Conservation (phyloP, 495 filamentous ascomycete species). For the Pseudevernia furfuracea region DNA sequence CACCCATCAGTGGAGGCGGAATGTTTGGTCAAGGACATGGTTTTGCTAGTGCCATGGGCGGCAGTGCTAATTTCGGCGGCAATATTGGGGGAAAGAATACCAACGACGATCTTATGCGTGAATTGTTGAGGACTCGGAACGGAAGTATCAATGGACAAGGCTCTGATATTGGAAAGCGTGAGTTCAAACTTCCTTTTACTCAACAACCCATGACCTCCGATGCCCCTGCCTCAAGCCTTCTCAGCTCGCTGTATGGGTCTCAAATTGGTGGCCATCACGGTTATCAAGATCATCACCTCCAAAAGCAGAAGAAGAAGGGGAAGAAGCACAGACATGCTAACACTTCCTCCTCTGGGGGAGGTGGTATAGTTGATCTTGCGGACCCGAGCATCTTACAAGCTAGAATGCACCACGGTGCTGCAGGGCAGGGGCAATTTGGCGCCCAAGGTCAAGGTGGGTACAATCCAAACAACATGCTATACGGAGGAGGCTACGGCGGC, state of each 20-base stretch:
- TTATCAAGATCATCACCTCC: slow-evolving; percentile 73
- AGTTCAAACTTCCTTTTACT: slow-evolving; percentile 78
- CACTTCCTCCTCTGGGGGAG: slow-evolving; percentile 98
- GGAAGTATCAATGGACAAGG: slow-evolving; percentile 49
- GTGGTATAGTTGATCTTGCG: slow-evolving; percentile 97
- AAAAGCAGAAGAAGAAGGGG: slow-evolving; percentile 99
- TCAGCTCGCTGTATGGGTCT: slow-evolving; percentile 82
- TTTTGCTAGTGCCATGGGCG: slow-evolving; percentile 54
- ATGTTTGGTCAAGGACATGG: slow-evolving; percentile 73
- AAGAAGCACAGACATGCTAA: slow-evolving; percentile 99
- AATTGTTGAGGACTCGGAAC: slow-evolving; percentile 58
- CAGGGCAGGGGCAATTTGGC: slow-evolving; percentile 80
- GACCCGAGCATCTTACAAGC: slow-evolving; percentile 99
- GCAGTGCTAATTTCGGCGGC: slow-evolving; percentile 60
- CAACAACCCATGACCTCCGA: slow-evolving; percentile 78
- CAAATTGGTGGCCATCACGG: slow-evolving; percentile 77
- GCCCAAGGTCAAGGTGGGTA: slow-evolving; percentile 98
- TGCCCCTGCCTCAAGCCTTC: slow-evolving; percentile 78
- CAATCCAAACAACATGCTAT: slow-evolving; percentile 75
- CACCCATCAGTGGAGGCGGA: slow-evolving; percentile 68
- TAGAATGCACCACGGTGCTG: slow-evolving; percentile 85
- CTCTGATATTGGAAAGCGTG: slow-evolving; percentile 87
- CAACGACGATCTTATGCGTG: slow-evolving; percentile 70
- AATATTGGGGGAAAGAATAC: slow-evolving; percentile 61
- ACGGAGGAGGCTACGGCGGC: slow-evolving; percentile 64